phyloP scores from a whole-genome alignment of 169 alveolate species.

The Eimeria tenella region DNA sequence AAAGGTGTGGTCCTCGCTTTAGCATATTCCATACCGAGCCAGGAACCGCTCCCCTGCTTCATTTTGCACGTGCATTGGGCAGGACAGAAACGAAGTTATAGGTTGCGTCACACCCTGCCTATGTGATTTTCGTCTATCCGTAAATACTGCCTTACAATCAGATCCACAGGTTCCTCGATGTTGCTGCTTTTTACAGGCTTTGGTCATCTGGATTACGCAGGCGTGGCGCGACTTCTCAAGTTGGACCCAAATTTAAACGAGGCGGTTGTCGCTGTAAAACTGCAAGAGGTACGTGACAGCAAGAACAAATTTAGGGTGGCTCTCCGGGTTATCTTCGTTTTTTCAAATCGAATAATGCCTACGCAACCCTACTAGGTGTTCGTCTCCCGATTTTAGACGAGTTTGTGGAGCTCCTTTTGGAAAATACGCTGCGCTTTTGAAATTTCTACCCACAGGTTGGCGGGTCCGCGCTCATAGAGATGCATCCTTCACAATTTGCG shows the following conservation, averaged over 20 bases:
- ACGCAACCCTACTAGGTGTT: no score
- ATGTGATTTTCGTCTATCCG: not conserved
- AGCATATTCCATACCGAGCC: no score
- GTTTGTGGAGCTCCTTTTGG: no score
- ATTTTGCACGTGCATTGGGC: not conserved
- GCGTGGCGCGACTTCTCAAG: slow-evolving; percentile 62
- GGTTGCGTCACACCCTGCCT: not conserved
- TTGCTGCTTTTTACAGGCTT: slow-evolving; percentile 10
- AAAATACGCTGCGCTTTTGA: not conserved
- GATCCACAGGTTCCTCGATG: not conserved
- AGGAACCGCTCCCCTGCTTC: not conserved
- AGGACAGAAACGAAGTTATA: not conserved
- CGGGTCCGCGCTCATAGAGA: slow-evolving; percentile 45
- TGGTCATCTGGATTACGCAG: slow-evolving; percentile 59
- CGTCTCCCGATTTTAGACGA: no score
- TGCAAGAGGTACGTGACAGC: slow-evolving; percentile 61
- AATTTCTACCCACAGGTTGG: slow-evolving; percentile 20
- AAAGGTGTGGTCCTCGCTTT: no score
- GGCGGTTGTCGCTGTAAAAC: slow-evolving; percentile 65
- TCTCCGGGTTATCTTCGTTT: no score
- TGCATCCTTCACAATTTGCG: slow-evolving; percentile 43
- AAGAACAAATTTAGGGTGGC: no score
- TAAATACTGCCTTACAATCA: not conserved
- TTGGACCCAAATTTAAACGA: slow-evolving; percentile 55
- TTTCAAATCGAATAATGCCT: no score